phyloP scores from a whole-genome alignment of 2,329 filamentous ascomycete genomes.

The Penicillium sp. region DNA sequence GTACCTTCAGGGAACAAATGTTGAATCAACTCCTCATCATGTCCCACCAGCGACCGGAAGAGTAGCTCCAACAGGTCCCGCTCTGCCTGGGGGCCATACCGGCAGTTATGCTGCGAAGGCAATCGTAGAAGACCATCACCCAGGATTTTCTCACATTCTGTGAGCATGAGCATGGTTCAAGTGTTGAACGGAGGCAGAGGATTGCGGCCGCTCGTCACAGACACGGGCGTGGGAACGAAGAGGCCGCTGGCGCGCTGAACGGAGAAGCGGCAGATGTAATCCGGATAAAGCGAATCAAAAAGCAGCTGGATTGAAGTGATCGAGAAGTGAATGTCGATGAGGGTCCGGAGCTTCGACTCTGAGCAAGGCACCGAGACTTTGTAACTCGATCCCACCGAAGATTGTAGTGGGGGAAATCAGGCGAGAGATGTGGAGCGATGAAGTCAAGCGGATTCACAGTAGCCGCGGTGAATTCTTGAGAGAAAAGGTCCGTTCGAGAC shows the following conservation, averaged over 20 bases:
- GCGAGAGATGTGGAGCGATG: slow-evolving; percentile 20
- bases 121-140: slow-evolving; percentile 74
- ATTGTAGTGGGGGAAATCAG: slow-evolving; percentile 18
- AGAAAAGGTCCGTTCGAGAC: background rate
- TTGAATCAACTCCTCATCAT: slow-evolving; percentile 65
- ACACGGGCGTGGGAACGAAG: slow-evolving; percentile 6
- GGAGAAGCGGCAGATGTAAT: background rate
- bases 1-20: slow-evolving; percentile 76
- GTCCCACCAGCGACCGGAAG: slow-evolving; percentile 78
- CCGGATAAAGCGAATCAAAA: background rate
- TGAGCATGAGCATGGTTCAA: slow-evolving; percentile 39
- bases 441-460: slow-evolving; percentile 7
- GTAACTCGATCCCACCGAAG: slow-evolving; percentile 7
- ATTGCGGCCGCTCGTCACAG: slow-evolving; percentile 25
- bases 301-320: background rate
- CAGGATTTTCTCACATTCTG: slow-evolving; percentile 67
- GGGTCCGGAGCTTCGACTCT: no score
- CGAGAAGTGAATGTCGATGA: no score
- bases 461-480: slow-evolving; percentile 6
- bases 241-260: slow-evolving; percentile 13
- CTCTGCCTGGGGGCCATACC: slow-evolving; percentile 66
- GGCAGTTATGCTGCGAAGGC: slow-evolving; percentile 65
- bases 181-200: slow-evolving; percentile 12
- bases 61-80: slow-evolving; percentile 69
- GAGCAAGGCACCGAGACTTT: background rate